Evolutionary conservation across 2,329 filamentous ascomycete species (phyloP), one percentile per base, ranked within the genome.

Genomic region (Orbilia oligospora): DNA sequence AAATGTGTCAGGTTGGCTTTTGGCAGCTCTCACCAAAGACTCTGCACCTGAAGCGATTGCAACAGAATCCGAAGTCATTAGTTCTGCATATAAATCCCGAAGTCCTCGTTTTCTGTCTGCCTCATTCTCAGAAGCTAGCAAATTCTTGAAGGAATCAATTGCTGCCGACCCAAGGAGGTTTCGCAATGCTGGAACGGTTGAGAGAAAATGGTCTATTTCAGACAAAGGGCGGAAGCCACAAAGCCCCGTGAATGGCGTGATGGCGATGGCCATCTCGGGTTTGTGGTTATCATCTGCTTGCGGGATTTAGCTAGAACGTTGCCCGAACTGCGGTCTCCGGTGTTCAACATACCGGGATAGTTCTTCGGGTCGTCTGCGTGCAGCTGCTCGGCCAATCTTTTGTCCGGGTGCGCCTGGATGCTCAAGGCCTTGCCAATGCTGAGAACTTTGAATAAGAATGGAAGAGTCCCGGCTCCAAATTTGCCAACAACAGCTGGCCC

Each of bases 231-330:
- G 90, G 87, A 99, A 99, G 38, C 96, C 96, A 83, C 96, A 99
- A 38, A 99, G 89, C 0, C 96, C 96, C 84, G 98, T 95, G 81
- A 99, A 99, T 0, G 93, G 91, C 0, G 96, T 98, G 82, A 99
- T 91, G 80, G 96, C 96, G 84, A 99, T 97, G 80, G 96, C 94
- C 96, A 99, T 99, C 86, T 99, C 96, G 38, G 96, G 96, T 86
- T 99, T 99, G 88, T 99, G 96, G 86, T 99, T 99, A 87, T 98
- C 95, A 87, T 99, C 94, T 85, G 48, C 53, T 41, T n/a, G 14
- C 5, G 5, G 10, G 20, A 38, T 22, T 69, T 58, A 58, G 36
- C 22, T 10, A 1, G 12, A 5, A 18, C 4, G 0, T 20, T 22
- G 22, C 16, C 8, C 24, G 27, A 4, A 16, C 14, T 20, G n/a